Evolutionary conservation across 2,329 filamentous ascomycete species (phyloP).

Genomic region (Cercospora janseana): DNA sequence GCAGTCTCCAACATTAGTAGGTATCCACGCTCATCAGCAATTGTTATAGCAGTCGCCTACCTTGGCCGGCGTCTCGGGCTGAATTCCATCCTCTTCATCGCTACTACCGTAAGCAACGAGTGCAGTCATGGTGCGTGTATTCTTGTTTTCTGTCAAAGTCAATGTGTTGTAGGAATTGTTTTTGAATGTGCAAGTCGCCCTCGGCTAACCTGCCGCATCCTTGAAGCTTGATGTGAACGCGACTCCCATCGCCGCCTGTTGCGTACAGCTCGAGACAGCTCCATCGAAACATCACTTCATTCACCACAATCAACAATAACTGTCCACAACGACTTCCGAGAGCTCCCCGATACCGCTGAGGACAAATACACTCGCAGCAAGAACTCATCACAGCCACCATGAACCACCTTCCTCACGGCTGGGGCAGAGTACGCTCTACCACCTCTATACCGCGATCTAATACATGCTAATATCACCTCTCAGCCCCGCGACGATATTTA

Average conservation of each 20-base stretch:
- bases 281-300: background rate
- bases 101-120: conserved; percentile 50
- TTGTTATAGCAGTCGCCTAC: conserved; percentile 39
- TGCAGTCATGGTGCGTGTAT: conserved; percentile 28
- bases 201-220: conserved; percentile 8
- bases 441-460: conserved; percentile 32
- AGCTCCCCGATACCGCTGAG: background rate
- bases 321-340: background rate
- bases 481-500: conserved; percentile 98
- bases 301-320: conserved; percentile 13
- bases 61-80: conserved; percentile 36
- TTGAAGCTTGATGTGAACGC: conserved; percentile 11
- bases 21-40: conserved; percentile 41
- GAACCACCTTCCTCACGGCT: conserved; percentile 65
- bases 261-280: conserved; percentile 13
- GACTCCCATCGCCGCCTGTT: conserved; percentile 11
- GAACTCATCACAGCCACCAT: conserved; percentile 43
- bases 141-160: background rate
- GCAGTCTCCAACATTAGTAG: conserved; percentile 44
- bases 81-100: conserved; percentile 43
- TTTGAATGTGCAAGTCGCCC: background rate
- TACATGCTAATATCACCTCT: conserved; percentile 38
- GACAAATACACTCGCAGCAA: background rate
- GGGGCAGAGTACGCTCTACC: conserved; percentile 58
- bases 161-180: conserved; percentile 2